Evolutionary conservation across 805 yeast species (phyloP).

Genomic region (Lachancea sp.): DNA sequence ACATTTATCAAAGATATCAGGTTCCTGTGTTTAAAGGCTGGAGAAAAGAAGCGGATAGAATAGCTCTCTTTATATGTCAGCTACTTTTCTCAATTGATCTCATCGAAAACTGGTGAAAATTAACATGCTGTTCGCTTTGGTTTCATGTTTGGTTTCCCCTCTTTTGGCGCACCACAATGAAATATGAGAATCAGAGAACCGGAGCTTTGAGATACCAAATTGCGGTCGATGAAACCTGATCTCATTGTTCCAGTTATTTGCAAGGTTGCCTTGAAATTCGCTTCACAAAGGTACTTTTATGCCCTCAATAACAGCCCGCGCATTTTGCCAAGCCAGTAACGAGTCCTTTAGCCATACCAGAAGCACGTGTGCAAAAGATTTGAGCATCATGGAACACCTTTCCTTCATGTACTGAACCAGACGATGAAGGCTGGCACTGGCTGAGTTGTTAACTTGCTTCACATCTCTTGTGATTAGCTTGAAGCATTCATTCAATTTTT

Average conservation of each 20-base stretch:
- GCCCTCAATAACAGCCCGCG: conserved; percentile 21
- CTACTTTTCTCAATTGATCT: too few relatives aligned
- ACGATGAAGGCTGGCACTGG: conserved; percentile 27
- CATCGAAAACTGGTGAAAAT: too few relatives aligned
- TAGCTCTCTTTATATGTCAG: too few relatives aligned
- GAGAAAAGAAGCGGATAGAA: too few relatives aligned
- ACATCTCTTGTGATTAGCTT: conserved; percentile 34
- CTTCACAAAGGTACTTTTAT: conserved; percentile 8
- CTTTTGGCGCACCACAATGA: too few relatives aligned
- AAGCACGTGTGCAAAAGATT: conserved; percentile 30
- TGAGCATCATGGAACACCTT: conserved; percentile 29
- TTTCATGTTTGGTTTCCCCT: too few relatives aligned
- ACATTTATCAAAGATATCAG: too few relatives aligned
- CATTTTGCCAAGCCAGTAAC: conserved; percentile 36
- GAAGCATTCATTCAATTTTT: conserved; percentile 37
- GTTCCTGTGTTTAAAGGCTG: too few relatives aligned
- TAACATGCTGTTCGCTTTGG: too few relatives aligned
- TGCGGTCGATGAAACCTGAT: too few relatives aligned
- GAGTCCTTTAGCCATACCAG: conserved; percentile 36
- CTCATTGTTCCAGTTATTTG: background rate
- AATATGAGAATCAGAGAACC: too few relatives aligned
- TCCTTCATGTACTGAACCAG: conserved; percentile 25
- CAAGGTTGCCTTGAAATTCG: background rate
- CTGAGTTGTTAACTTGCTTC: conserved; percentile 32
- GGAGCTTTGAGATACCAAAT: too few relatives aligned